Evolutionary conservation across 2,329 filamentous ascomycete species (phyloP), one percentile per base, ranked within the genome.

Genomic region (Talaromyces sp.): DNA sequence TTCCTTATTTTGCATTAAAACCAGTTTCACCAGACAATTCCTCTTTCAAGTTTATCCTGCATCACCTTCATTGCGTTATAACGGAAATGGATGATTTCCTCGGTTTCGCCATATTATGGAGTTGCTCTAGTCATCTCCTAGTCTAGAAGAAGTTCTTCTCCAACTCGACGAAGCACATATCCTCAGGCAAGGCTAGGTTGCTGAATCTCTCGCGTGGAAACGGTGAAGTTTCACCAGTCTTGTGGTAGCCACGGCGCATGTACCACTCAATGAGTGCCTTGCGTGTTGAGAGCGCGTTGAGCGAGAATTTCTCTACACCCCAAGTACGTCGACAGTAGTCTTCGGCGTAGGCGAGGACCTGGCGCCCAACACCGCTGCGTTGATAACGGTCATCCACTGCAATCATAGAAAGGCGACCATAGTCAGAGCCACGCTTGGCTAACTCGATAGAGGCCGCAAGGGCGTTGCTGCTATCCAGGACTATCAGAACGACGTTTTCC

Each of bases 221-320:
- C 8, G 63, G 64, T 31, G 59, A 58, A 10, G 62, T 63, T 27
- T 71, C 65, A 4, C 69, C 70, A 0, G 67, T 72, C 57, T 63
- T 54, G 14, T 28, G 58, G 57, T 72, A 74, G 8, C 72, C 72
- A 9, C 68, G 66, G 23, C 70, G 68, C 36, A 59, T 60, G 56
- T 75, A 74, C 72, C 72, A 75, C 16, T 62, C 51, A 16, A 73
- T 69, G 33, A 74, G 66, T 12, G 60, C 63, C 36, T 63, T 56
- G 6, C 72, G 72, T 28, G 66, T 69, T 6, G 69, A 72, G 30
- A 74, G 64, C 8, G 70, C 69, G 59, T 74, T 67, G 7, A 74
- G 52, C 9, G 60, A 67, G 10, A 67, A 31, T 10, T 56, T 68
- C 2, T 30, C 64, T 1, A 63, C 60, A 0, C 66, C 66, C 68